These are phyloP conservation scores for Hericium erinaceus DNA, from an alignment of 768 basidiomycete genomes.

Conservation along the genomic window DNA sequence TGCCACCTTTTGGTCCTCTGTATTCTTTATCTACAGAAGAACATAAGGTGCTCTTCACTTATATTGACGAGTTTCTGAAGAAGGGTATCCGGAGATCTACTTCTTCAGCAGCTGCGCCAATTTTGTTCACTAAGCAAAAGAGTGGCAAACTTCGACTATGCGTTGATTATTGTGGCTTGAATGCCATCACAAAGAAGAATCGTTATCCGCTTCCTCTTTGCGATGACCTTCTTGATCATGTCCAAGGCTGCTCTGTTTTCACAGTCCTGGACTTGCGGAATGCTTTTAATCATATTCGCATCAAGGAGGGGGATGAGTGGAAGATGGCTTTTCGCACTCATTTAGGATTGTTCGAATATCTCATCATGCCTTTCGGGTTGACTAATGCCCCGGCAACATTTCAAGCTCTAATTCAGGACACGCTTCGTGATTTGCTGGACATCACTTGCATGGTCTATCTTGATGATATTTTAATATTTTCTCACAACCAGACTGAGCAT, in stretches of 20 bases:
- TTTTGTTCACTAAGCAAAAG: conserved; percentile 25
- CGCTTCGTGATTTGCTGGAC: not conserved
- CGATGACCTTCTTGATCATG: conserved; percentile 17
- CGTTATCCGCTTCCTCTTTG: conserved; percentile 26
- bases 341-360: not conserved
- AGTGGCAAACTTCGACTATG: conserved; percentile 17
- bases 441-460: not conserved
- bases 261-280: conserved; percentile 22
- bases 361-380: conserved; percentile 24
- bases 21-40: conserved; percentile 13
- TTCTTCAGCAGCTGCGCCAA: conserved; percentile 16
- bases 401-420: conserved; percentile 16
- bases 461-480: conserved; percentile 6
- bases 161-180: conserved; percentile 22
- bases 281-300: conserved; percentile 25
- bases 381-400: conserved; percentile 22
- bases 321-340: conserved; percentile 22
- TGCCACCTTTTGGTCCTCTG: conserved; percentile 6
- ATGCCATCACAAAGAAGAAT: conserved; percentile 26
- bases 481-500: conserved; percentile 10
- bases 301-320: conserved; percentile 21
- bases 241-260: conserved; percentile 16
- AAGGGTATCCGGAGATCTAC: conserved; percentile 16
- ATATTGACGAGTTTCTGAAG: conserved; percentile 16
- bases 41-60: conserved; percentile 9